Conservation (phyloP, 2,329 filamentous ascomycete species). For the Paramyrothecium roridum region DNA sequence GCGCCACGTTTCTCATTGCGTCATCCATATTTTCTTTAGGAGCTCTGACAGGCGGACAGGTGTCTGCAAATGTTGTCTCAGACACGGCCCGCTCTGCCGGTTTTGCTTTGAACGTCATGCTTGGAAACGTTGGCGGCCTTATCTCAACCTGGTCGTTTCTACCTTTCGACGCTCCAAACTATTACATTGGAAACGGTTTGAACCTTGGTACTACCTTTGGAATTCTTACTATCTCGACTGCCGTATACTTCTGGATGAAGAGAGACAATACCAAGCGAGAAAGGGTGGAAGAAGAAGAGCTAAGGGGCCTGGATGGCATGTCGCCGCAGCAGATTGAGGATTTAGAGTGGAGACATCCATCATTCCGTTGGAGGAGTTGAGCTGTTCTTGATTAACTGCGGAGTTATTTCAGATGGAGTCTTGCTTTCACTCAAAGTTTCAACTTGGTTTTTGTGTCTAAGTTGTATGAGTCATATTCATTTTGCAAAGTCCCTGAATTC, state of each 20-base stretch:
- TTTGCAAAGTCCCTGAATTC: no score
- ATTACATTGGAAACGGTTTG: conserved; percentile 67
- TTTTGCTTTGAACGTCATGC: not conserved
- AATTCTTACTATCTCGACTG: conserved; percentile 49
- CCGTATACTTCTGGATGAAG: conserved; percentile 56
- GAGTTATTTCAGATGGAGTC: no score
- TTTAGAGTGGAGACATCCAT: not conserved
- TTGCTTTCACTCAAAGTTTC: no score
- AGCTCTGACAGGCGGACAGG: conserved; percentile 62
- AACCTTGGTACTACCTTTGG: conserved; percentile 31
- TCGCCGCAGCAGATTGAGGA: not conserved
- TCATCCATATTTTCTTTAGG: conserved; percentile 61
- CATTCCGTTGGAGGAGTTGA: not conserved
- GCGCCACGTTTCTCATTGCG: conserved; percentile 65
- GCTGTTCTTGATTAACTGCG: not conserved
- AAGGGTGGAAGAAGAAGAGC: conserved; percentile 40
- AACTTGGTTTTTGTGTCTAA: no score
- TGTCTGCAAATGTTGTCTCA: conserved; percentile 64
- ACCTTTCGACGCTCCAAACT: conserved; percentile 61
- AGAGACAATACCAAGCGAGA: conserved; percentile 59
- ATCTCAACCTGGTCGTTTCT: conserved; percentile 53
- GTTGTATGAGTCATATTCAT: no score
- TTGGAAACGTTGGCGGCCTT: not conserved
- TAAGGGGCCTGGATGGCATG: not conserved
- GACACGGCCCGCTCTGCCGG: conserved; percentile 50